Conservation (phyloP, 1,139 yeast species). For the Tardiomyces digboiensis region DNA sequence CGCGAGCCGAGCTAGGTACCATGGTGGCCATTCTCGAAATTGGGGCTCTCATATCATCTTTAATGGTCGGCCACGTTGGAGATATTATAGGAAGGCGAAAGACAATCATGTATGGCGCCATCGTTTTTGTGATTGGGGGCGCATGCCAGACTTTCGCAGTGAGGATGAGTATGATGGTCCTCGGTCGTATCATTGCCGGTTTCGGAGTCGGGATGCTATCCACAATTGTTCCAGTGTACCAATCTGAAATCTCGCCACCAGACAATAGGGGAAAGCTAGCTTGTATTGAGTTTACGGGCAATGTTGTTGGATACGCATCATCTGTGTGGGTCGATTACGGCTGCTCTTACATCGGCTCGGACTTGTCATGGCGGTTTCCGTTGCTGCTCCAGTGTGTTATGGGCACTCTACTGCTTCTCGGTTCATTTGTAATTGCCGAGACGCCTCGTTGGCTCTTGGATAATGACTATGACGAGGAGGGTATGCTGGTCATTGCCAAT, state of each 20-base stretch:
- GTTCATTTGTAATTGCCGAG: conserved; percentile 73
- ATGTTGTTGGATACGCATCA: conserved; percentile 75
- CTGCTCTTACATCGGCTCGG: conserved; percentile 49
- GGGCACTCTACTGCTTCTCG: conserved; percentile 58
- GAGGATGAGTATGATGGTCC: conserved; percentile 41
- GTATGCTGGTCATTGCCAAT: conserved; percentile 74
- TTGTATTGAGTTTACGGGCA: conserved; percentile 89
- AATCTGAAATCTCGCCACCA: conserved; percentile 85
- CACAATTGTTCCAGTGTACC: conserved; percentile 92
- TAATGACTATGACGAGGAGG: conserved; percentile 84
- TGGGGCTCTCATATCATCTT: conserved; percentile 76
- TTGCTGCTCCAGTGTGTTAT: conserved; percentile 65
- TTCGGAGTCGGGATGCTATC: conserved; percentile 83
- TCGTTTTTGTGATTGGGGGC: conserved; percentile 78
- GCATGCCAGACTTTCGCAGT: conserved; percentile 53
- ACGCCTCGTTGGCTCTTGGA: conserved; percentile 88
- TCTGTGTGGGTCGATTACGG: conserved; percentile 90
- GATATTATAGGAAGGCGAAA: conserved; percentile 74
- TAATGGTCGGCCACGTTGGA: conserved; percentile 67
- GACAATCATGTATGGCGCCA: conserved; percentile 75
- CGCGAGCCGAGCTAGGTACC: conserved; percentile 60
- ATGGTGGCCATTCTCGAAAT: conserved; percentile 79
- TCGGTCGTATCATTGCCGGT: conserved; percentile 78
- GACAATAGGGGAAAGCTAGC: conserved; percentile 84
- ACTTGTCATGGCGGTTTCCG: conserved; percentile 73